Evolutionary conservation across 2,329 filamentous ascomycete species (phyloP).

Genomic region (Periconia sp.): DNA sequence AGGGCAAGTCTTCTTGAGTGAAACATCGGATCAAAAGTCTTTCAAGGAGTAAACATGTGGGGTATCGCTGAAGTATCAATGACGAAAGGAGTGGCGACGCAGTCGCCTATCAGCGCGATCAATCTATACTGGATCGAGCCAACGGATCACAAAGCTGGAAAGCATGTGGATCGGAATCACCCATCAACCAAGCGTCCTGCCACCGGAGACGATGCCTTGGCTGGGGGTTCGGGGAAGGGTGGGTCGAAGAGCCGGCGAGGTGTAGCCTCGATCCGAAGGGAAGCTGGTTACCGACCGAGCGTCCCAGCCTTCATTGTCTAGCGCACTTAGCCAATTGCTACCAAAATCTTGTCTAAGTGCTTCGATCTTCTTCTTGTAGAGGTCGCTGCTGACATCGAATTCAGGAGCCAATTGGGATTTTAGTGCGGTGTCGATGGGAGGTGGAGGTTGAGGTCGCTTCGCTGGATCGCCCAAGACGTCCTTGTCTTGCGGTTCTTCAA

Average conservation of each 20-base stretch:
- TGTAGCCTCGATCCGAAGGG: conserved; percentile 37
- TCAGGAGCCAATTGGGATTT: conserved; percentile 45
- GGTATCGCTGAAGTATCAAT: conserved; percentile 42
- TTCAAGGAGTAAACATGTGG: conserved; percentile 32
- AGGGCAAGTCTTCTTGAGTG: not conserved
- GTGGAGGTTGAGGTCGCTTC: conserved; percentile 35
- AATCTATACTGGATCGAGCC: too few species aligned
- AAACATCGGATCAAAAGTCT: not conserved
- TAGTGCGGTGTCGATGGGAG: conserved; percentile 38
- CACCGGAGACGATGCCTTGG: conserved; percentile 47
- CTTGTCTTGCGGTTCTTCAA: conserved; percentile 32
- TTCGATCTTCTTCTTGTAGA: conserved; percentile 89
- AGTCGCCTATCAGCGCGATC: too few species aligned
- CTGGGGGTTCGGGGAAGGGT: conserved; percentile 41
- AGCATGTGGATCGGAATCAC: too few species aligned
- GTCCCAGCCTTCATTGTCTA: conserved; percentile 76
- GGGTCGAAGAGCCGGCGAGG: conserved; percentile 39
- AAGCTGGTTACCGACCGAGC: conserved; percentile 36
- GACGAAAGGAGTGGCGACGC: conserved; percentile 17
- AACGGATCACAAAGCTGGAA: too few species aligned
- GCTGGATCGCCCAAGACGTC: conserved; percentile 33
- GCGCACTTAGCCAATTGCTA: conserved; percentile 82
- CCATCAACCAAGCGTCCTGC: conserved; percentile 47
- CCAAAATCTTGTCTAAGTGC: conserved; percentile 84
- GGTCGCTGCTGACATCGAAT: conserved; percentile 73